Evolutionary conservation across 352 stramenopile genomes (phyloP), one percentile per base, ranked within the genome.

Genomic region (Phytophthora meadii): DNA sequence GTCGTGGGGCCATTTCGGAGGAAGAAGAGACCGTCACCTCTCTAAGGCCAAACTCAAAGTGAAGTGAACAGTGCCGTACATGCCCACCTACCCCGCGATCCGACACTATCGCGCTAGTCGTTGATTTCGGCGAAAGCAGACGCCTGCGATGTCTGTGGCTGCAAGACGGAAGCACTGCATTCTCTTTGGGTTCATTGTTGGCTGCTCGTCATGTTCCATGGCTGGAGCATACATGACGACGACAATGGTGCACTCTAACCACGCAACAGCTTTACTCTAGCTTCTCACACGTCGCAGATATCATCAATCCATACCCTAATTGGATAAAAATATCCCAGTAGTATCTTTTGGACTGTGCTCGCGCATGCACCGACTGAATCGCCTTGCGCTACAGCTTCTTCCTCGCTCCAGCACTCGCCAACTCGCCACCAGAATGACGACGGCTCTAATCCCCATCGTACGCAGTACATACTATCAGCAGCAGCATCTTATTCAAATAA

Each of bases 381-480:
- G 41, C 3, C 36, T 62, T 11, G 3, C 30, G 1, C 49, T 22
- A 14, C 54, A 65, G 6, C 42, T 74, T 42, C 27, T 30, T 44
- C 47, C 52, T 14, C 30, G 36, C 5, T 24, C 32, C 5, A 40
- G 34, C 5, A 4, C 15, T 44, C 55, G n/a, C 40, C 40, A 51
- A 5, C 5, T 74, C 27, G 65, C 61, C 27, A 62, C 56, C 14
- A 47, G 12, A 24, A 77, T 77, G 69, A 54, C 58, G 2, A 72
- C 61, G 25, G 74, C 74, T 50, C 41, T 82, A 12, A 77, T 82
- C 36, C 74, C 74, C 28, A 79, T 82, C 32, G 73, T 79, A 66
- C 37, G 65, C 4, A 37, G 4, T 0, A 49, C 2, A 5, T 11
- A 30, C 19, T 10, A 37, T 36, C 30, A 12, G 2, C 30, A 36